Evolutionary conservation across 1,139 yeast genomes (phyloP), one percentile per base, ranked within the genome.

Genomic region (Kodamaea ohmeri): DNA sequence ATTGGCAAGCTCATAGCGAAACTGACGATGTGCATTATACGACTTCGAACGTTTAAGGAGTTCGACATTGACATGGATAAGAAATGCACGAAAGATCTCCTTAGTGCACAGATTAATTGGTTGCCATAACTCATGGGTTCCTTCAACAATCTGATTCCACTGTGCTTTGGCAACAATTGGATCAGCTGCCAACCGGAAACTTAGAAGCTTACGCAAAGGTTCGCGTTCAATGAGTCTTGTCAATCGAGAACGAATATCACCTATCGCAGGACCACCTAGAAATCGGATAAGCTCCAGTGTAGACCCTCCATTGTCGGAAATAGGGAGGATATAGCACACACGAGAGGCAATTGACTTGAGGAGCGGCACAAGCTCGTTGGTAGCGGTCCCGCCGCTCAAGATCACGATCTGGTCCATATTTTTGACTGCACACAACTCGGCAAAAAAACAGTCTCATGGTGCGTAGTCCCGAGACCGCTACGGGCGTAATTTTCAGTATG

Each of bases 181-280:
- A 35, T 78, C 78, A 7, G 66, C 63, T 0, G 84, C 71, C 28
- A 90, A 63, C 36, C 97, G 58, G 52, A 75, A 75, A 13, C 84
- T 73, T 12, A 90, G 63, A 22, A 89, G 56, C 5, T 60, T 51
- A 12, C 70, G 65, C 34, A 82, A 53, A 3, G 62, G 61, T 3
- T 62, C 65, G 34, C 74, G 73, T 20, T 65, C 62, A 19, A 89
- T 83, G 39, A 90, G 63, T 39, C 94, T 62, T 0, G 90, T 85
- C 29, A 89, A 70, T 38, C 97, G 61, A 0, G 96, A 87, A 35
- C 97, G 64, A 4, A 90, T 73, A 54, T 90, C 97, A 2, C 97
- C 97, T 41, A 90, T 87, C 0, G 97, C 97, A 1, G 96, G 96
- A 0, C 97, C 97, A 1, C 96, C 96, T 15, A 90, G 71, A 2